phyloP scores from a whole-genome alignment of 371 early-diverging fungal genomes.

The Mortierella sp. region DNA sequence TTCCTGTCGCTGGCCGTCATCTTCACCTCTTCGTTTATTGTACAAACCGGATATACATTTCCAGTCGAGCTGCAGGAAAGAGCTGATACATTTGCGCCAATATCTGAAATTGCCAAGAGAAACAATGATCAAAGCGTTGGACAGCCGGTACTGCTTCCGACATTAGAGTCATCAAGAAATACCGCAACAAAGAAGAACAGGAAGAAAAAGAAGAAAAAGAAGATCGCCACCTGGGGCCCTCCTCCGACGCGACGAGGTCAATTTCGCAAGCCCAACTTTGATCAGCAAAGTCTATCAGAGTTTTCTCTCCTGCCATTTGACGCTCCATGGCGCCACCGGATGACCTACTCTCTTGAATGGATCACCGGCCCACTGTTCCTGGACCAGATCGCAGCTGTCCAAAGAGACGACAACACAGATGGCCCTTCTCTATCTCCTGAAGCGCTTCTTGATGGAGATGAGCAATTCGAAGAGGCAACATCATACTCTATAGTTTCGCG shows the following conservation, averaged over 20 bases:
- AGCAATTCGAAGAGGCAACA: background rate
- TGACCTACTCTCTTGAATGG: conserved; percentile 35
- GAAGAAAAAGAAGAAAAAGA: conserved; percentile 27
- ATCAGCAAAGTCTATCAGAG: conserved; percentile 14
- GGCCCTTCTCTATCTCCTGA: background rate
- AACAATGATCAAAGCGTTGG: background rate
- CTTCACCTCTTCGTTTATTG: background rate
- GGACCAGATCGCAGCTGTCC: conserved; percentile 2
- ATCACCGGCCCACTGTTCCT: background rate
- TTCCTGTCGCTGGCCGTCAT: conserved; percentile 11
- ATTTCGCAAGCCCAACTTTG: conserved; percentile 3
- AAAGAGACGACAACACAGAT: background rate
- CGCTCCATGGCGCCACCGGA: conserved; percentile 36
- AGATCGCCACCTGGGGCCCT: conserved; percentile 1
- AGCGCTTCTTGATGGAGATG: background rate
- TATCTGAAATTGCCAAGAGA: background rate
- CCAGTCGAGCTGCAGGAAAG: background rate
- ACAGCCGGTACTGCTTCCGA: background rate
- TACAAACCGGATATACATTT: conserved; percentile 7
- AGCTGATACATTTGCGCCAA: background rate
- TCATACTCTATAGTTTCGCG: background rate
- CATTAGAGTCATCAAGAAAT: background rate
- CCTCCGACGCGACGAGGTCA: conserved; percentile 7
- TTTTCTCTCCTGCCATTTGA: conserved; percentile 12
- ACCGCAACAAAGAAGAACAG: background rate